phyloP scores from a whole-genome alignment of 1,284 basidiomycete genomes.

The Microbotryum lychnidis-dioicae region DNA sequence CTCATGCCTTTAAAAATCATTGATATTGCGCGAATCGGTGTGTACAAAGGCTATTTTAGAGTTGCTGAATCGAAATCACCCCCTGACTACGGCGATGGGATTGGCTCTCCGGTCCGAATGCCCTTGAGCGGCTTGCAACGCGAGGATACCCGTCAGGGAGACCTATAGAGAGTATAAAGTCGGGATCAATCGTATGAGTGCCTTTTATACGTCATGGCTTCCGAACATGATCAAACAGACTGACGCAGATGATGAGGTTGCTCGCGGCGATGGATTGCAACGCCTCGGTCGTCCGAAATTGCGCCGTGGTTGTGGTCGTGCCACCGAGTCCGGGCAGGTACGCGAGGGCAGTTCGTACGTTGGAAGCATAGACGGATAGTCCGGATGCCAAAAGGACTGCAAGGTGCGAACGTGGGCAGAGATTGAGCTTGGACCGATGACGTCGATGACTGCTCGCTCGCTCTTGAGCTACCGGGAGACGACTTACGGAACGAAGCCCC shows the following conservation, averaged over 20 bases:
- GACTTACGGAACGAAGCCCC: conserved; percentile 18
- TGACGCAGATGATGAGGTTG: conserved; percentile 29
- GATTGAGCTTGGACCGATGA: neutral
- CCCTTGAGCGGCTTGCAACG: conserved; percentile 26
- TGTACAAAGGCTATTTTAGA: too few relatives aligned
- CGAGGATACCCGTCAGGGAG: conserved; percentile 26
- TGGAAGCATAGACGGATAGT: conserved; percentile 18
- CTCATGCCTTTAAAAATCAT: too few relatives aligned
- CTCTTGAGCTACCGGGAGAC: neutral
- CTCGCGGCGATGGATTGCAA: conserved; percentile 18
- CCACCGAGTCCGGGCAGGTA: conserved; percentile 18
- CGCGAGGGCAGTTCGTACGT: conserved; percentile 25
- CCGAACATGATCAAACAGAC: neutral
- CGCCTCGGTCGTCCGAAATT: conserved; percentile 16
- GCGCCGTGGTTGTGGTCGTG: neutral
- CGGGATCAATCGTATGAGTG: too few relatives aligned
- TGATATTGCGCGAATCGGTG: too few relatives aligned
- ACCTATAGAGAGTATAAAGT: conserved; percentile 6
- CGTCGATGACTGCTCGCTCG: neutral
- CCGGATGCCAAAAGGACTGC: conserved; percentile 23
- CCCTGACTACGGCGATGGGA: too few relatives aligned
- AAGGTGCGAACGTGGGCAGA: neutral
- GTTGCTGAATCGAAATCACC: too few relatives aligned
- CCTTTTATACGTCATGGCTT: too few relatives aligned
- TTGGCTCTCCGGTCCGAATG: conserved; percentile 12